Evolutionary conservation across 2,329 filamentous ascomycete species (phyloP).

Genomic region (Cladophialophora carrionii): DNA sequence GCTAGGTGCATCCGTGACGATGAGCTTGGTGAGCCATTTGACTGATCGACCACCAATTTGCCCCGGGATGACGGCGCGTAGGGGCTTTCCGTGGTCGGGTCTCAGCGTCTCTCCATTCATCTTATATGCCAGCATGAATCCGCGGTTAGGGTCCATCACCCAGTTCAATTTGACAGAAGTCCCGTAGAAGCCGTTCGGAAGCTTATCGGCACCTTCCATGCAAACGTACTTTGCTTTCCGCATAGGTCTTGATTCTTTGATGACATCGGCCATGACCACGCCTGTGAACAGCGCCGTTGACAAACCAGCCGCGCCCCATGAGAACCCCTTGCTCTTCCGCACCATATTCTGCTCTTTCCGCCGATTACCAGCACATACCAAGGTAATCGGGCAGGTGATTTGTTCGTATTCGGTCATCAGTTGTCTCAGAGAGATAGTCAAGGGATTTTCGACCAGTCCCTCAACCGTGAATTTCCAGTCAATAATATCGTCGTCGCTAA

Average conservation of each 20-base stretch:
- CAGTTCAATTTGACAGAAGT: conserved; percentile 87
- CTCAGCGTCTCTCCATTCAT: conserved; percentile 85
- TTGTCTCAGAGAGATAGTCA: conserved; percentile 71
- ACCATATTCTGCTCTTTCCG: conserved; percentile 92
- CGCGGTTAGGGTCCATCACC: conserved; percentile 79
- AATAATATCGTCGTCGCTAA: conserved; percentile 70
- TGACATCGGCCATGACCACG: conserved; percentile 71
- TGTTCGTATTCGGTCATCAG: conserved; percentile 76
- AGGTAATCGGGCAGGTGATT: conserved; percentile 80
- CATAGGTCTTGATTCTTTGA: conserved; percentile 68
- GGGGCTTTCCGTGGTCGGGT: conserved; percentile 83
- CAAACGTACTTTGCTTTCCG: conserved; percentile 79
- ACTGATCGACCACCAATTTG: conserved; percentile 92
- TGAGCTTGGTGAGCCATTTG: conserved; percentile 85
- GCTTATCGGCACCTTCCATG: conserved; percentile 85
- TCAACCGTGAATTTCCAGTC: conserved; percentile 84
- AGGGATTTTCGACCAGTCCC: conserved; percentile 78
- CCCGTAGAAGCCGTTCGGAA: conserved; percentile 87
- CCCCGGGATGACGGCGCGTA: conserved; percentile 81
- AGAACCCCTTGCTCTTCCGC: conserved; percentile 89
- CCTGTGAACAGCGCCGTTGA: conserved; percentile 90
- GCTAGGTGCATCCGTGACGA: conserved; percentile 76
- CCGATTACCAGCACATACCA: conserved; percentile 89
- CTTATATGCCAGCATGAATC: conserved; percentile 83
- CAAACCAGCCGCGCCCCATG: conserved; percentile 85